Base-by-base conservation (phyloP, 805 yeast species). In the Scheffersomyces amazonensis region DNA sequence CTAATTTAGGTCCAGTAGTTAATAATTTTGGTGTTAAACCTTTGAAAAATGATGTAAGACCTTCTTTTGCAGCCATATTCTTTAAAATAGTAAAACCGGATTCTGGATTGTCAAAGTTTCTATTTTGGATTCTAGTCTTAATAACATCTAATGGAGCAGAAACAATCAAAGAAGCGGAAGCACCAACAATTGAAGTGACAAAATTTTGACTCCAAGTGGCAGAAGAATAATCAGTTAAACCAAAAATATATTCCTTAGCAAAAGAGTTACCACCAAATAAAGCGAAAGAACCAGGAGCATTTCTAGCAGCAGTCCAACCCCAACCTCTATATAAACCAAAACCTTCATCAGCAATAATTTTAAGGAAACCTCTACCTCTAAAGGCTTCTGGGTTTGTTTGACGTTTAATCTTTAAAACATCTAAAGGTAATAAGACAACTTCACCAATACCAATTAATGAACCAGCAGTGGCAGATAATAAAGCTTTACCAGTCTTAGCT, bases 301-400 rank as follows among this genome's bases (percentile, higher is more conserved):
- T 93, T 78, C 99, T 84, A 31, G 99, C 99, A 52, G 95, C 95
- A 43, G 99, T 93, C 99, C 99, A 93, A 42, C 97, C 98, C 96
- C 97, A 90, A 49, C 99, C 99, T 62, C 96, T 78, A 72, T 93
- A 93, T 52, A 93, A 74, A 17, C 93, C 88, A 42, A 88, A 75
- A 15, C 99, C 98, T 69, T 93, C 99, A 60, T 93, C 99, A 39
- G 73, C 58, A 43, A 93, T 60, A 56, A 93, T 87, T 65, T 78
- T 84, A 50, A 90, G 44, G 69, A 93, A 90, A 9, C 99, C 98
- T 73, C 99, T 86, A 53, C 99, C 99, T 66, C 82, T 84, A 79
- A 93, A 93, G n/a, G 98, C 73, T 67, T 91, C 99, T n/a, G 99
- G 99, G 74, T 93, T 93, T 39, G 99, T 93, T 75, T 93, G 99